Percentiles rank a stretch among this genome's conserved stretches.
Evolutionary conservation across 148 eudicot species (phyloP).

Genomic region (Drosera capensis): DNA sequence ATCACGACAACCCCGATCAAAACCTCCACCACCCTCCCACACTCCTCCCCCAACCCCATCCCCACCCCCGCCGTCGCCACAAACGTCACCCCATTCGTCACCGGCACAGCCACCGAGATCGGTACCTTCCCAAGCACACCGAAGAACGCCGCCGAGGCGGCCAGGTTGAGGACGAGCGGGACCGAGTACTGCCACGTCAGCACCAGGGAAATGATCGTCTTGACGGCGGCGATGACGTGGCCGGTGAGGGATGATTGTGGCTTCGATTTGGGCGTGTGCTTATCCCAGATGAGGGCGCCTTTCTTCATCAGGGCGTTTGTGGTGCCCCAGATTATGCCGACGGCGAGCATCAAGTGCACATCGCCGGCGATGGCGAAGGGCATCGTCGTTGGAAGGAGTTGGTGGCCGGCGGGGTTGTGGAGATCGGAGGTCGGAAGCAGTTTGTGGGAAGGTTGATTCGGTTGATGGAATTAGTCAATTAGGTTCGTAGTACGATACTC

Average conservation of each 20-base stretch:
- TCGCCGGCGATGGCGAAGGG: constrained; percentile 26
- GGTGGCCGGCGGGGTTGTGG: neutral
- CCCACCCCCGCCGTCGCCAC: constrained; percentile 74
- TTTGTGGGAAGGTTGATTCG: neutral
- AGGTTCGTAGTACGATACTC: too few species aligned
- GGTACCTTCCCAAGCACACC: neutral
- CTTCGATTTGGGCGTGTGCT: constrained; percentile 22
- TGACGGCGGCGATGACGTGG: constrained; percentile 10
- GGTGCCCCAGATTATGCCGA: constrained; percentile 78
- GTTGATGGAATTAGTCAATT: too few species aligned
- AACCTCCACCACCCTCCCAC: constrained; percentile 28
- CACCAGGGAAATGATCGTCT: constrained; percentile 20
- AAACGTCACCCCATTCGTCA: constrained; percentile 73
- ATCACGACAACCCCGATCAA: constrained; percentile 55
- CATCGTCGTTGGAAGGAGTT: constrained; percentile 22
- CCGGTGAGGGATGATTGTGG: too few species aligned
- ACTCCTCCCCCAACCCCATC: constrained; percentile 44
- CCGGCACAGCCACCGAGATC: neutral
- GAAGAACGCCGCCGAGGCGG: constrained; percentile 63
- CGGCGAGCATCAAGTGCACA: constrained; percentile 63
- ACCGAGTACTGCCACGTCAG: constrained; percentile 63
- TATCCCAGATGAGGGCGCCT: constrained; percentile 57
- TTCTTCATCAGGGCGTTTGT: constrained; percentile 68
- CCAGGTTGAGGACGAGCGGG: constrained; percentile 56
- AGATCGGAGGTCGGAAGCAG: neutral